Base-by-base conservation (phyloP, 2,329 filamentous ascomycete species). In the Alternaria rosae region DNA sequence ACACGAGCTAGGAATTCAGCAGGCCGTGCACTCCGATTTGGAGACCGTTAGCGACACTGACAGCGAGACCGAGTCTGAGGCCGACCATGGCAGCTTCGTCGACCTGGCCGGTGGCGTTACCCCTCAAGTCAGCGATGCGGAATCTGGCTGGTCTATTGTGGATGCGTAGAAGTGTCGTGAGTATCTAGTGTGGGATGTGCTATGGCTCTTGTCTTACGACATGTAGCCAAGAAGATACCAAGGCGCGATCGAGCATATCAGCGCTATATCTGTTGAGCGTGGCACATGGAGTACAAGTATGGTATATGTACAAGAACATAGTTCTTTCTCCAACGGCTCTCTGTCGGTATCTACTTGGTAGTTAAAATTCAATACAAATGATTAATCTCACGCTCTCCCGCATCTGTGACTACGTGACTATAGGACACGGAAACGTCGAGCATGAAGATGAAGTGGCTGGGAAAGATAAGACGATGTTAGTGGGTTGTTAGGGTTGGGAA, bases 81-180 rank as follows among this genome's bases (percentile, higher is more conserved):
- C 23, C 9, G 61, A 67, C 11, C 52, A 54, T 12, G 54, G 41
- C 11, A 23, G 15, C 38, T 65, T 21, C 15, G 54, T 43, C 23
- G 57, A 65, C 26, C 41, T 65, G 6, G 45, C 61, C 12, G 54
- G 59, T 21, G 56, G 66, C 20, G 53, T 50, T 11, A 57, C 64
- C 2, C 54, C 59, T 5, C 56, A 47, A 2, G 20, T 59, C 9
- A 55, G 47, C 4, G 66, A 65, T 28, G 45, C 26, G 9, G 61
- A 32, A 12, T 55, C 38, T 3, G 62, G 57, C 12, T 65, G 62
- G 62, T 51, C 65, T 21, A 42, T 62, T 23, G 59, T 65, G 9
- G 59, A 62, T 32, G 47, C 23, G 6, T 51, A 51, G 10, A 4
- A 51, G 1, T 5, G 12, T 4, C 28, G 2, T 23, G 13, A 15